Conservation (phyloP, 2,329 filamentous ascomycete genomes). For the Trichoderma gracile region DNA sequence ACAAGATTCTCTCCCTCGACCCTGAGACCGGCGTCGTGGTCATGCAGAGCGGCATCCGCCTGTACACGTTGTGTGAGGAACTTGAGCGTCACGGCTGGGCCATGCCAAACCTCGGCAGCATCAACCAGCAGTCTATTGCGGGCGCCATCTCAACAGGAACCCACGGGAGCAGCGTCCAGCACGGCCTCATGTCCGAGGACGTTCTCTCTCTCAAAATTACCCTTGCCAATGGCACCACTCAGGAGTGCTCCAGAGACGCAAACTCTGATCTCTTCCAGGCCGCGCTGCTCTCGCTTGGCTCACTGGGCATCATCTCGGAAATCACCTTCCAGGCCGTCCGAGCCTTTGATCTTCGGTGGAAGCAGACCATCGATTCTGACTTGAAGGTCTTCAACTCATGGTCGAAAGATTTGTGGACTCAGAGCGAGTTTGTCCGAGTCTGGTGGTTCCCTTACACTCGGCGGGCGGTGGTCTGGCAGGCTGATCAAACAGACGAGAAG, state of each 20-base stretch:
- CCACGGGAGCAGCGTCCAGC: conserved; percentile 81
- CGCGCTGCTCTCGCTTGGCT: conserved; percentile 82
- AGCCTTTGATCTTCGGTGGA: conserved; percentile 83
- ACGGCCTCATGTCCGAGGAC: conserved; percentile 82
- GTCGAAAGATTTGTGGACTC: conserved; percentile 74
- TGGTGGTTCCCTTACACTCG: conserved; percentile 98
- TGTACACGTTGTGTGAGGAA: conserved; percentile 70
- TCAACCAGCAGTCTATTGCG: conserved; percentile 89
- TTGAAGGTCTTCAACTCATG: conserved; percentile 68
- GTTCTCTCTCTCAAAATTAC: conserved; percentile 76
- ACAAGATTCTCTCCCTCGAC: conserved; percentile 70
- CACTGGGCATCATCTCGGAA: conserved; percentile 86
- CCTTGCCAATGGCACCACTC: conserved; percentile 74
- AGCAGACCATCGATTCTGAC: conserved; percentile 74
- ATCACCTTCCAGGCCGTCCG: conserved; percentile 81
- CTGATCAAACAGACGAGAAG: conserved; percentile 71
- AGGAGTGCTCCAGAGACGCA: conserved; percentile 67
- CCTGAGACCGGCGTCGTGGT: conserved; percentile 64
- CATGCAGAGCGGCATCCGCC: conserved; percentile 85
- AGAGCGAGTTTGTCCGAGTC: conserved; percentile 84
- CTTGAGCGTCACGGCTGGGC: conserved; percentile 76
- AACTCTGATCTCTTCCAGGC: conserved; percentile 84
- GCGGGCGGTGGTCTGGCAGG: conserved; percentile 84
- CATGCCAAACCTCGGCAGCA: conserved; percentile 90
- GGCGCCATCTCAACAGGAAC: conserved; percentile 92